Evolutionary conservation across 2,329 filamentous ascomycete species (phyloP), one percentile per base, ranked within the genome.

Genomic region (Venturia carpophila): DNA sequence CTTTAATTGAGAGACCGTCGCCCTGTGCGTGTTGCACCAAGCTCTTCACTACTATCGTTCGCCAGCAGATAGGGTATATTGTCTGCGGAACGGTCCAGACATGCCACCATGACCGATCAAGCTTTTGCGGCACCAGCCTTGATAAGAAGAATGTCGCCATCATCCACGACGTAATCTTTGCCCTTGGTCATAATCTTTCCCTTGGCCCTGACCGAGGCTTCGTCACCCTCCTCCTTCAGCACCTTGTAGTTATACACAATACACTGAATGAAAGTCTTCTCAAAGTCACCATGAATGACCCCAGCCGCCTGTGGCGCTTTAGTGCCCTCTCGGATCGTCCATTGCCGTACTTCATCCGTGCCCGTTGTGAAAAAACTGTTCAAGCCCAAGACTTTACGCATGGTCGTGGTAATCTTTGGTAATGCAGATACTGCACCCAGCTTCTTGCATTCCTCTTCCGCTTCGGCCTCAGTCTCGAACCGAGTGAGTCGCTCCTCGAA

Each of bases 161-260:
- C 91, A 75, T 92, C 87, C 13, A 94, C 86, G 6, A 93, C 84
- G 76, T 99, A 97, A 63, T 97, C 93, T 82, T 97, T 97, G 75
- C 94, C 94, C 84, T 99, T 99, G 66, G 93, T 97, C 88, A 96
- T 90, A 70, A 99, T 78, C 83, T 99, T 99, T 72, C 94, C 94
- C 78, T 93, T 93, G 34, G 93, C 85, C 83, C 92, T 96, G 70
- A 97, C 90, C 70, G 89, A 85, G 30, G 86, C 82, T 81, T 99
- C 94, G 69, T 96, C 91, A 63, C 93, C 93, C 61, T 90, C 81
- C 78, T 97, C 94, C 79, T 88, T 91, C 64, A 99, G 80, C 1
- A 83, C 79, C 34, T 75, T 82, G 79, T 86, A 99, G 81, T 96
- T 97, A 81, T 96, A 97, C 39, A 97, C 92, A 69, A 99, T 84